Evolutionary conservation across 192 early-diverging fungal species (phyloP).

Genomic region (Coemansia asiatica): DNA sequence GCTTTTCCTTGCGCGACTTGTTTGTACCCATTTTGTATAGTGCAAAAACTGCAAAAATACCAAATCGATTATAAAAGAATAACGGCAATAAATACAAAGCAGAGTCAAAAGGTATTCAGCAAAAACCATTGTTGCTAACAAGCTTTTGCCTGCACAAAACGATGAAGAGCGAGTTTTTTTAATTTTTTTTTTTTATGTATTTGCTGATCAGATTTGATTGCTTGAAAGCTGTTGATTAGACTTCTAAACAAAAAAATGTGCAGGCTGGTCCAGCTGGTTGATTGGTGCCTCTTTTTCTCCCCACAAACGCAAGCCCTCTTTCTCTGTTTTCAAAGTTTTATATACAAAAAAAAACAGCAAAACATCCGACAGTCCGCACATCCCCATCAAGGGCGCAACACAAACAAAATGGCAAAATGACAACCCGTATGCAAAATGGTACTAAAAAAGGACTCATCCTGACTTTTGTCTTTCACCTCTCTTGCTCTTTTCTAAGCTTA

Average conservation of each 20-base stretch:
- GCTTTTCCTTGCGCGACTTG: slow-evolving; percentile 69
- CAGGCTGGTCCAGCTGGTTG: not conserved
- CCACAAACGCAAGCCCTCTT: not conserved
- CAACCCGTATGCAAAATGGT: too few relatives aligned
- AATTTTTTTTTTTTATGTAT: slow-evolving; percentile 13
- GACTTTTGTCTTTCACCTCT: too few relatives aligned
- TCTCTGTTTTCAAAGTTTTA: not conserved
- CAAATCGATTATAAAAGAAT: not conserved
- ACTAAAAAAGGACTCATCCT: too few relatives aligned
- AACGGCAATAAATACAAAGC: not conserved
- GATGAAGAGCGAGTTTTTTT: not conserved
- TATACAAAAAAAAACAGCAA: not conserved
- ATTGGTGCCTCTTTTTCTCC: not conserved
- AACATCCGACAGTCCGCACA: not conserved
- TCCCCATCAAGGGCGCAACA: not conserved
- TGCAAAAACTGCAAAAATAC: not conserved
- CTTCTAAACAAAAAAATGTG: not conserved
- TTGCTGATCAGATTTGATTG: not conserved
- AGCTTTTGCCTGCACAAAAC: not conserved
- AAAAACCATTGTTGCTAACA: not conserved
- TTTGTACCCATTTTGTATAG: slow-evolving; percentile 47
- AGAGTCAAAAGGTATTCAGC: not conserved
- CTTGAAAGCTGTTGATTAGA: not conserved
- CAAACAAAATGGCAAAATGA: too few relatives aligned
- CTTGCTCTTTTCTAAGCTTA: not conserved